These are phyloP conservation scores for Yamadazyma akitaensis DNA, from an alignment of 805 yeast genomes.

Conservation along the genomic window DNA sequence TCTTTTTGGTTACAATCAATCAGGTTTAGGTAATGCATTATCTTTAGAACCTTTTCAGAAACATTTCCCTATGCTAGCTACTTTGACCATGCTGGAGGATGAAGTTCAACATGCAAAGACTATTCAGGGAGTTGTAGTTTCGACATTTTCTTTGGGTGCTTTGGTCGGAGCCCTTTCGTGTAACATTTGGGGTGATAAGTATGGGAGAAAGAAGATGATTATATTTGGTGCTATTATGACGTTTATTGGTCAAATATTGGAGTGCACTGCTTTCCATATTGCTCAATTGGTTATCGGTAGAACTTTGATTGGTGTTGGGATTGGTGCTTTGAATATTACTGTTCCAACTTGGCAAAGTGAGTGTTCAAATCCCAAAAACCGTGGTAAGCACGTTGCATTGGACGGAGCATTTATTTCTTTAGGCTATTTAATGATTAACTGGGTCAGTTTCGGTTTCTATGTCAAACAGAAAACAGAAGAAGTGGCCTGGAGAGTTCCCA, in stretches of 20 bases:
- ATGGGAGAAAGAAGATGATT: slow-evolving; percentile 64
- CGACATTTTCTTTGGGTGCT: too few species aligned
- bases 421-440: slow-evolving; percentile 70
- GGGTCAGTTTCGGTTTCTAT: slow-evolving; percentile 77
- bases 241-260: slow-evolving; percentile 48
- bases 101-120: too few species aligned
- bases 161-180: too few species aligned
- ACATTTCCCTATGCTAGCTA: too few species aligned
- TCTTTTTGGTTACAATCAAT: too few species aligned
- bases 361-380: slow-evolving; percentile 57
- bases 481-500: slow-evolving; percentile 60
- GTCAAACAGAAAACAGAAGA: too few species aligned
- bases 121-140: too few species aligned
- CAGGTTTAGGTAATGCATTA: too few species aligned
- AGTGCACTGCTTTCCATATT: background rate
- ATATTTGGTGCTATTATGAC: slow-evolving; percentile 54
- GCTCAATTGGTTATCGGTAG: background rate
- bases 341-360: slow-evolving; percentile 81
- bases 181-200: slow-evolving; percentile 42
- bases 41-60: too few species aligned
- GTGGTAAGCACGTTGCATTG: background rate
- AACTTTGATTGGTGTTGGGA: slow-evolving; percentile 64
- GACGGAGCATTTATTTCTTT: slow-evolving; percentile 34
- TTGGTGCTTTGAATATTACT: slow-evolving; percentile 70
- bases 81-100: too few species aligned